Evolutionary conservation across 2,329 filamentous ascomycete genomes (phyloP).

Genomic region (Xylaria sp.): DNA sequence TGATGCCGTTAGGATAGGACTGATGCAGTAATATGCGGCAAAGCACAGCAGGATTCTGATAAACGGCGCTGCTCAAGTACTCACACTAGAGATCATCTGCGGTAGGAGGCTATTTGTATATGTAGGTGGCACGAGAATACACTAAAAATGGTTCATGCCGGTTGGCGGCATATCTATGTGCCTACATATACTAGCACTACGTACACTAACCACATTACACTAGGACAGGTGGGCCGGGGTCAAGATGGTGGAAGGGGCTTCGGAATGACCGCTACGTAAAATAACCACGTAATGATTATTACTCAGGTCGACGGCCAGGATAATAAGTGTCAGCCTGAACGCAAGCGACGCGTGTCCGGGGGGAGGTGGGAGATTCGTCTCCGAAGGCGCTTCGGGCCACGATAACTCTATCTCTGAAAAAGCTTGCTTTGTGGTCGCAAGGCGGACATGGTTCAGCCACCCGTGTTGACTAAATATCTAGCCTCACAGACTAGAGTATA

Average conservation of each 20-base stretch:
- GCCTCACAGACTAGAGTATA: background rate
- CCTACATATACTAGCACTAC: no score
- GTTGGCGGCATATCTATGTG: conserved; percentile 8
- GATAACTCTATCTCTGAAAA: background rate
- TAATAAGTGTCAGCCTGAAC: conserved; percentile 5
- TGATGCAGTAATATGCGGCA: conserved; percentile 18
- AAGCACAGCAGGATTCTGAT: background rate
- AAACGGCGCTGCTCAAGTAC: background rate
- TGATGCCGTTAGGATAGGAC: conserved; percentile 4
- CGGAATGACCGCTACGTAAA: conserved; percentile 29
- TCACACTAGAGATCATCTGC: background rate
- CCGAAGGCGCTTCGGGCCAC: no score
- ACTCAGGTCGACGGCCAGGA: background rate
- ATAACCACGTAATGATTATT: background rate
- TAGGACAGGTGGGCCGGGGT: conserved; percentile 10
- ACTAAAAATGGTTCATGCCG: conserved; percentile 6
- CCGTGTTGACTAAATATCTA: no score
- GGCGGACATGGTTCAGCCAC: background rate
- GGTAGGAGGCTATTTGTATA: background rate
- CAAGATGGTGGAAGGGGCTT: conserved; percentile 16
- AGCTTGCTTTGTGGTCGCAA: background rate
- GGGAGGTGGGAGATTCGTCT: no score
- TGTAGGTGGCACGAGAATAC: conserved; percentile 2
- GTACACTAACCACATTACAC: no score
- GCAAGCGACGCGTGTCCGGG: no score